phyloP scores from a whole-genome alignment of 306 rosid species.

The Argentina anserina region DNA sequence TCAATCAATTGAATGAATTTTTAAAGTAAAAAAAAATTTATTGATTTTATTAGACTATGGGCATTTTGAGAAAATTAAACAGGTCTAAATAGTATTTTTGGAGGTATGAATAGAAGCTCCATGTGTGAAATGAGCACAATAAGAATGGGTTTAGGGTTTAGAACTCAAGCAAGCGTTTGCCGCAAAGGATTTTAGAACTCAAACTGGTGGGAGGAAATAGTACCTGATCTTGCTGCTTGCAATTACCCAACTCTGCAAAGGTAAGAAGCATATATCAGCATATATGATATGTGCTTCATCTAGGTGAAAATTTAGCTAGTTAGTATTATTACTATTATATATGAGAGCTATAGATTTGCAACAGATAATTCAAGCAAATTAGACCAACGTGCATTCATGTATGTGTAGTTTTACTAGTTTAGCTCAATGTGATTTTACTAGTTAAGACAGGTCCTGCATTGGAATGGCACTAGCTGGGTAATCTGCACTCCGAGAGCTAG shows the following conservation, averaged over 20 bases:
- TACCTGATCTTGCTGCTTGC: background rate
- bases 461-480: background rate
- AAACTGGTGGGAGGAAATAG: background rate
- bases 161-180: background rate
- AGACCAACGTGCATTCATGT: background rate
- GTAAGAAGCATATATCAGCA: too few species aligned
- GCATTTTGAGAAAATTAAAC: too few species aligned
- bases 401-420: too few species aligned
- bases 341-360: background rate
- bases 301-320: background rate
- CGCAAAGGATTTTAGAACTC: background rate
- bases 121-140: too few species aligned
- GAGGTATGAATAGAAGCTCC: too few species aligned
- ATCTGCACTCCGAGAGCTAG: slow-evolving; percentile 11
- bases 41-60: too few species aligned
- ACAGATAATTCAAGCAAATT: background rate
- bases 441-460: background rate
- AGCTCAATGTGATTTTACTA: background rate
- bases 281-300: too few species aligned
- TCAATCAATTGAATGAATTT: too few species aligned
- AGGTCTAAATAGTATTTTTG: too few species aligned
- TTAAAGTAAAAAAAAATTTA: too few species aligned
- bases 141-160: too few species aligned
- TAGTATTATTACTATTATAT: too few species aligned
- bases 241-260: background rate